Conservation (phyloP, 2,329 filamentous ascomycete genomes). For the Paecilomyces niveus region DNA sequence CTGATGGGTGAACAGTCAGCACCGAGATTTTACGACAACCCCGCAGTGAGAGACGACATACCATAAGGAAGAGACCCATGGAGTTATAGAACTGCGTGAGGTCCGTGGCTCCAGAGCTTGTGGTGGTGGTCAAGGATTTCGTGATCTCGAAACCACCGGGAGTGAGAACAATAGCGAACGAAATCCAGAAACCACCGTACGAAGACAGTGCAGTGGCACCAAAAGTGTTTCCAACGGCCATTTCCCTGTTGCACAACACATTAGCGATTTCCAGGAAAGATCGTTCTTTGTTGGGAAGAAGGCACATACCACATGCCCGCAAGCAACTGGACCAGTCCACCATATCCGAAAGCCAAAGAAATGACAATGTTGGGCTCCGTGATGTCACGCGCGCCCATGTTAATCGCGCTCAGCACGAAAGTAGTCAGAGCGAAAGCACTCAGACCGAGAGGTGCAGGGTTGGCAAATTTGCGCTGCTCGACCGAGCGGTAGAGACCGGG, state of each 20-base stretch:
- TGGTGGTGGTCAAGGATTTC: constrained; percentile 27
- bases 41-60: constrained; percentile 19
- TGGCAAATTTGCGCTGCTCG: constrained; percentile 64
- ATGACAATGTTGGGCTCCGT: constrained; percentile 59
- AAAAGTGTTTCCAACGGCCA: constrained; percentile 82
- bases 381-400: constrained; percentile 59
- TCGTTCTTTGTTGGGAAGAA: background rate
- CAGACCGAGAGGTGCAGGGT: constrained; percentile 71
- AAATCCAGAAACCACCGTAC: constrained; percentile 79
- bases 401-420: constrained; percentile 69
- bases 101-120: constrained; percentile 8
- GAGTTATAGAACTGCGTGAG: constrained; percentile 48
- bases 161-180: constrained; percentile 64
- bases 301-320: constrained; percentile 72
- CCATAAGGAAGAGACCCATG: constrained; percentile 66
- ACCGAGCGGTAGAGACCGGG: constrained; percentile 61
- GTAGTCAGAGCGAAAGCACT: constrained; percentile 76
- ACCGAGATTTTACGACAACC: background rate
- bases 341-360: constrained; percentile 65
- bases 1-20: constrained; percentile 18
- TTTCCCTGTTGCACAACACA: constrained; percentile 53
- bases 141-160: constrained; percentile 59
- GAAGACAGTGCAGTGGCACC: constrained; percentile 75
- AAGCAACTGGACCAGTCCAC: constrained; percentile 69
- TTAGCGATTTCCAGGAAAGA: constrained; percentile 1